Percentiles rank a stretch among this genome's conserved stretches.
These are phyloP conservation scores for Puya raimondii DNA, from an alignment of 176 grass and related monocot species.

Conservation along the genomic window DNA sequence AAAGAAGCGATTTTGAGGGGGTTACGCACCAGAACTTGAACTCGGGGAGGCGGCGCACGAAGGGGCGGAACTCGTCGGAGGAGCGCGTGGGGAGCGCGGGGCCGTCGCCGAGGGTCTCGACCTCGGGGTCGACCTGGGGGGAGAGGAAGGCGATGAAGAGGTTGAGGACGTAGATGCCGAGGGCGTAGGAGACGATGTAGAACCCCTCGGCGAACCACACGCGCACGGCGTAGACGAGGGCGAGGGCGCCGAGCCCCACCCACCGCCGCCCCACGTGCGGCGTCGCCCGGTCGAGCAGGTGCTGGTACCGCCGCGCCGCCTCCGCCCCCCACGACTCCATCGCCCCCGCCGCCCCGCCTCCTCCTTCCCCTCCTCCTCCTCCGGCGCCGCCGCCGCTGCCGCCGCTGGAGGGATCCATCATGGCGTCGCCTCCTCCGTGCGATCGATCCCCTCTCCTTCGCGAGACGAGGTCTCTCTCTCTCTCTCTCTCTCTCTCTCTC, in stretches of 20 bases:
- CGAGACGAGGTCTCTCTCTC: too few relatives aligned
- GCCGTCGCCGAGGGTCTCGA: constrained; percentile 28
- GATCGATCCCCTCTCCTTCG: too few relatives aligned
- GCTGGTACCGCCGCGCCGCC: constrained; percentile 47
- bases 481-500: too few relatives aligned
- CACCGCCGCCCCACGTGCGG: constrained; percentile 58
- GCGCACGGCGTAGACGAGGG: constrained; percentile 43
- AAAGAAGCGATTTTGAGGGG: background rate
- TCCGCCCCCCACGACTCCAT: constrained; percentile 15
- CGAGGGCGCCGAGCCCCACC: constrained; percentile 35
- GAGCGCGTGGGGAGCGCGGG: constrained; percentile 50
- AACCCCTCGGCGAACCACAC: constrained; percentile 58
- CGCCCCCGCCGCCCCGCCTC: background rate
- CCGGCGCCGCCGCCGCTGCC: background rate
- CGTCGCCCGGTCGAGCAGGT: constrained; percentile 62
- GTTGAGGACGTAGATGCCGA: constrained; percentile 68
- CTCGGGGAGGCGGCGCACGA: constrained; percentile 74
- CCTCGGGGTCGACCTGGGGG: constrained; percentile 69
- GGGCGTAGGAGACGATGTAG: constrained; percentile 73
- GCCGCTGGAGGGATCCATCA: constrained; percentile 29
- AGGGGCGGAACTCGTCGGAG: constrained; percentile 70
- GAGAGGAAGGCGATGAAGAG: constrained; percentile 77
- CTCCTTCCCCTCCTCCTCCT: too few relatives aligned
- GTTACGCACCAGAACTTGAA: constrained; percentile 76
- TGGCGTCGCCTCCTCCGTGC: background rate